Base-by-base conservation (phyloP, 1,284 basidiomycete genomes). In the Lentinus polychrous region DNA sequence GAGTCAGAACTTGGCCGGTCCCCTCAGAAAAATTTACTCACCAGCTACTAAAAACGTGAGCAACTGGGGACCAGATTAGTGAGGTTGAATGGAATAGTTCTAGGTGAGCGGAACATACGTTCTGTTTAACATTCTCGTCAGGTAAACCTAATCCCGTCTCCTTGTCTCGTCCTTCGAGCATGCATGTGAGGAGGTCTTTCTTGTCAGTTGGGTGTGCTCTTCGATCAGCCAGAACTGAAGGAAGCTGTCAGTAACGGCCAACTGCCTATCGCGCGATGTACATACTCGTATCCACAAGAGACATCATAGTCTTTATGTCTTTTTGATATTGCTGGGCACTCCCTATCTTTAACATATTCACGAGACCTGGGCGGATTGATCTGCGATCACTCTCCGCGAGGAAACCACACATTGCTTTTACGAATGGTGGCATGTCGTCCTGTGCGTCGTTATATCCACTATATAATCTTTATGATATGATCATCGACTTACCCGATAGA, bases 11-110 rank as follows among this genome's bases (percentile, higher is more conserved):
- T 37, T 15, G n/a, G n/a, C n/a, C n/a, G n/a, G n/a, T n/a, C 18
- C 7, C n/a, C 10, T 27, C 22, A 3, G 27, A 36, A 12, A 15
- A 32, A 8, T n/a, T 27, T 7, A 47, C 56, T 43, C 47, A 67
- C 67, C 75, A 3, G 75, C 75, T 36, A 77, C 73, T 10, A 78
- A 60, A 65, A 78, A 76, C 1, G 74, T 76, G 11, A 76, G 58
- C 31, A 75, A 65, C 70, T 73, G 33, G 11, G 15, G 10, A 33
- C 6, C 1, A n/a, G 23, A 1, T n/a, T 15, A 11, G 40, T 41
- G 2, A 32, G 18, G 14, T 33, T 14, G 8, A 35, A 20, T 27
- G 41, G 15, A 43, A 17, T 37, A 42, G 12, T 1, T 46, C 27
- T 11, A 23, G 23, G 8, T 18, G 14, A 3, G 12, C 17, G 8